phyloP scores from a whole-genome alignment of 495 filamentous ascomycete genomes.

The Neurospora discreta region DNA sequence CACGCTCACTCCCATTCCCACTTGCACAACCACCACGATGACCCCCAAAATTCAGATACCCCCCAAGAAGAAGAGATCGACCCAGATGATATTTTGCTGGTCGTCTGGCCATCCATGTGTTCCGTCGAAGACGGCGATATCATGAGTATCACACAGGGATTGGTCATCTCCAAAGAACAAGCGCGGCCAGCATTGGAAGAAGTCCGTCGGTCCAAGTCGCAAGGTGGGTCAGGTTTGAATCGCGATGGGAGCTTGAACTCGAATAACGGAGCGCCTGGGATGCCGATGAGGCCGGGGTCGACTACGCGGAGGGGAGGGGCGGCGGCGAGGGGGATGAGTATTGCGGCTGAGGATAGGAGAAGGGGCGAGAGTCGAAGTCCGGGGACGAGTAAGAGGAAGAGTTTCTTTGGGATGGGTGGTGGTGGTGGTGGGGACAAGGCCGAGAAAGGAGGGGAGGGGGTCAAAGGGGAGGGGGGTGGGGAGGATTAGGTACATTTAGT shows the following conservation, averaged over 20 bases:
- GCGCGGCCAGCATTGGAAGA: conserved; percentile 24
- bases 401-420: not conserved
- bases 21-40: not conserved
- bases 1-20: not conserved
- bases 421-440: not conserved
- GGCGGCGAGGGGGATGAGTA: not conserved
- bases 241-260: not conserved
- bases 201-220: not conserved
- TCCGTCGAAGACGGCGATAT: conserved; percentile 25
- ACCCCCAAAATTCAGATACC: not conserved
- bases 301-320: not conserved
- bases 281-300: not conserved
- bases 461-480: not conserved
- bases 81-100: conserved; percentile 25
- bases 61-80: conserved; percentile 14
- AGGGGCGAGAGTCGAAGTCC: not conserved
- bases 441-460: not conserved
- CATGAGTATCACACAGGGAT: conserved; percentile 24
- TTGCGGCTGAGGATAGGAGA: not conserved
- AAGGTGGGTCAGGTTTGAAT: not conserved
- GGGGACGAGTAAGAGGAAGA: not conserved
- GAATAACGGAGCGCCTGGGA: not conserved
- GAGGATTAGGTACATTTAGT: too few species aligned
- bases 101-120: conserved; percentile 30
- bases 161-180: conserved; percentile 29